These are phyloP conservation scores for Mesostigma viride DNA, from an alignment of 139 green algal species.

Conservation along the genomic window DNA sequence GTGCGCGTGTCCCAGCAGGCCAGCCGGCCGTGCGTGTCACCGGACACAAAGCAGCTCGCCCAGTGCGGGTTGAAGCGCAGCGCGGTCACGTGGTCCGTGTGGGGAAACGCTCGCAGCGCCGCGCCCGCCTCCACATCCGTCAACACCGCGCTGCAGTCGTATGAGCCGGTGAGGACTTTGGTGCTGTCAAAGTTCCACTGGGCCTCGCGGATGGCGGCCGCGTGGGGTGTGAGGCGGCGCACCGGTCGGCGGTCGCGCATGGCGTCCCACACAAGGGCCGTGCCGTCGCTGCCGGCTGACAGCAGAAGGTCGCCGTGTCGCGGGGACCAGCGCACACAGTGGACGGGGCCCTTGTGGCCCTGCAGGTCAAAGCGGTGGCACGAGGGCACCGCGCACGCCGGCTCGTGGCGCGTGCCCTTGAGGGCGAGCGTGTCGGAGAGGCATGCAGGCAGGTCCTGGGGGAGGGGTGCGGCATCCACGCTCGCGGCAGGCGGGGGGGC, in stretches of 20 bases:
- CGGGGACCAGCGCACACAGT: no score
- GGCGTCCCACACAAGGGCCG: conserved; percentile 6
- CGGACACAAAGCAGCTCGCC: not conserved
- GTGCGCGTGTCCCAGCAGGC: not conserved
- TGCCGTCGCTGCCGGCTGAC: conserved; percentile 12
- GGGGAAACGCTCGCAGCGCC: not conserved
- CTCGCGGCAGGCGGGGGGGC: not conserved
- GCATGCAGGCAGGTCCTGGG: not conserved
- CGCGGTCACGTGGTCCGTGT: not conserved
- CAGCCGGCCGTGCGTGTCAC: not conserved
- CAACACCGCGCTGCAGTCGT: conserved; percentile 9
- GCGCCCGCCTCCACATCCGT: conserved; percentile 10
- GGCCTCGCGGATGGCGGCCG: conserved; percentile 1
- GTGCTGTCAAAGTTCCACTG: not conserved
- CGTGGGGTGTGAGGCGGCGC: not conserved
- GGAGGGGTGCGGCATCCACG: not conserved
- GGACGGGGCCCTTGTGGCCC: no score
- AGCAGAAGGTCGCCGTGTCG: conserved; percentile 4
- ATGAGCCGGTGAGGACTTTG: conserved; percentile 8
- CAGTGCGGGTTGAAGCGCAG: not conserved
- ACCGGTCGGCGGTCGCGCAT: not conserved
- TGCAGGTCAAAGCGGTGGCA: no score
- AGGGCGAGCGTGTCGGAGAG: not conserved
- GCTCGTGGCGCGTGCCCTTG: not conserved
- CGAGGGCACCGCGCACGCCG: not conserved